Conservation (phyloP, 768 basidiomycete genomes). For the Phallus indusiatus region DNA sequence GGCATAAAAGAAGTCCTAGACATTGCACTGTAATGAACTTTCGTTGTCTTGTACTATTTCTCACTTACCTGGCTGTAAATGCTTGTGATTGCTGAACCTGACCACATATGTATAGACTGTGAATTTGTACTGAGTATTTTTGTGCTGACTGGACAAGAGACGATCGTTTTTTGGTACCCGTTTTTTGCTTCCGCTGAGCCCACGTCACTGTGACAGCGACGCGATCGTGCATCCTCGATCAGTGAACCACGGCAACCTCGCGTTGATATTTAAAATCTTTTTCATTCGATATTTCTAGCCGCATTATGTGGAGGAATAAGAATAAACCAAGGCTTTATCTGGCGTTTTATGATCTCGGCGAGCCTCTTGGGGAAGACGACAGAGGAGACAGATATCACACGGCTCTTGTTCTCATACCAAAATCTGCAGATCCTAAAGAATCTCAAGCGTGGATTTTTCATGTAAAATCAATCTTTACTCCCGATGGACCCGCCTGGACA, state of each 20-base stretch:
- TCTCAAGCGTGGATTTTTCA: background rate
- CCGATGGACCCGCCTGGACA: background rate
- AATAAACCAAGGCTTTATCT: background rate
- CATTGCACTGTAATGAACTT: constrained; percentile 1
- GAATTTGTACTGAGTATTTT: too few species aligned
- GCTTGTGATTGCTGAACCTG: background rate
- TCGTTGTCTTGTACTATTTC: background rate
- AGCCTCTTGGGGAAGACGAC: background rate
- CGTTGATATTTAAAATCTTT: too few species aligned
- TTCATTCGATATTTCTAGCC: background rate
- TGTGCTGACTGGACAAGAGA: too few species aligned
- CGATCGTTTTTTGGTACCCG: too few species aligned
- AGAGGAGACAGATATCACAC: background rate
- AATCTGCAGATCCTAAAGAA: background rate
- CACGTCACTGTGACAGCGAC: too few species aligned
- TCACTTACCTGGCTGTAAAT: background rate
- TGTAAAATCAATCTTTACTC: background rate
- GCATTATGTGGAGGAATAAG: background rate
- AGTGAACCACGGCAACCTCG: too few species aligned
- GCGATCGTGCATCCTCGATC: too few species aligned
- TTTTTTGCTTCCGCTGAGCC: too few species aligned
- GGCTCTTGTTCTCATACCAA: background rate
- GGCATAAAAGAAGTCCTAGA: constrained; percentile 2
- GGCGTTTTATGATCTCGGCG: background rate
- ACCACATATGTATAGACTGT: constrained; percentile 9